Conservation (phyloP, 1,284 basidiomycete genomes). For the Ustilago nuda region DNA sequence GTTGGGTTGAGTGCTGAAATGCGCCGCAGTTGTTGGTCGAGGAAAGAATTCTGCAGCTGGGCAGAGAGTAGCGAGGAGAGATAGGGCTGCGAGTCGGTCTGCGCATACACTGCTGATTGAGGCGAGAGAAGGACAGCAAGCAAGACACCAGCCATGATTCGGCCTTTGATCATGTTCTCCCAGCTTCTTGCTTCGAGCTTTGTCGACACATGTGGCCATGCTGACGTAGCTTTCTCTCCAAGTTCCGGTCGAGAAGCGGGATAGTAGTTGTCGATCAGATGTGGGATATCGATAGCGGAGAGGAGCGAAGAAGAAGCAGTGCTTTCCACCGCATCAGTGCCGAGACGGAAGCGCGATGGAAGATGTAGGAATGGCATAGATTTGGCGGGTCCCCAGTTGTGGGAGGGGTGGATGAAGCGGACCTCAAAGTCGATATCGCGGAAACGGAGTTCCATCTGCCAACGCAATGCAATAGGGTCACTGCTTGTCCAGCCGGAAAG, state of each 20-base stretch:
- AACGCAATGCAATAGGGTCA: constrained; percentile 59
- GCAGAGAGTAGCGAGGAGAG: constrained; percentile 39
- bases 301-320: constrained; percentile 33
- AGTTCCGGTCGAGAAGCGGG: constrained; percentile 46
- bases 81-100: constrained; percentile 23
- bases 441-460: constrained; percentile 63
- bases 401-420: constrained; percentile 45
- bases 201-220: constrained; percentile 16
- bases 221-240: constrained; percentile 25
- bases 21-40: constrained; percentile 42
- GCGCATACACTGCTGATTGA: constrained; percentile 26
- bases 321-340: constrained; percentile 3
- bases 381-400: constrained; percentile 56
- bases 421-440: constrained; percentile 48
- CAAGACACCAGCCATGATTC: constrained; percentile 48
- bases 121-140: constrained; percentile 39
- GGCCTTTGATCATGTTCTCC: constrained; percentile 37
- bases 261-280: constrained; percentile 54
- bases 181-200: constrained; percentile 44
- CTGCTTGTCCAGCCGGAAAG: constrained; percentile 55
- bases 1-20: constrained; percentile 47
- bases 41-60: constrained; percentile 36
- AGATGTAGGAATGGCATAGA: constrained; percentile 58
- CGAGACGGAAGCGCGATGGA: constrained; percentile 26
- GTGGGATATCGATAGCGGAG: constrained; percentile 30